Base-by-base conservation (phyloP, 371 early-diverging fungal genomes). In the Syncephalastrum monosporum region DNA sequence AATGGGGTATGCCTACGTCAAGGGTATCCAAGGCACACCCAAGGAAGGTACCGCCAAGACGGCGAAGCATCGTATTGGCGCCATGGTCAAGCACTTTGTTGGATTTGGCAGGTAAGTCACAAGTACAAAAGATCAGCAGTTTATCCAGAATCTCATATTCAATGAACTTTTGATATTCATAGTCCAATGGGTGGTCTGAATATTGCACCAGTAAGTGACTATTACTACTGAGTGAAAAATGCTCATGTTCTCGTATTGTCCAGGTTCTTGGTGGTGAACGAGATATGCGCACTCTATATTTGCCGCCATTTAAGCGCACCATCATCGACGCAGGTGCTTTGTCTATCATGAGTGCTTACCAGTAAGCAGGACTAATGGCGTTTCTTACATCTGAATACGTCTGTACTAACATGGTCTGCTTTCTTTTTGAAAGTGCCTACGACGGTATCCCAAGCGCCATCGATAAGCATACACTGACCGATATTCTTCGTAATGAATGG, bases 401-500 rank as follows among this genome's bases (percentile, higher is more conserved):
- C 44, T 14, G 47, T 41, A 16, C 24, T 45, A 7, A 42, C 19
- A 47, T 41, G n/a, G n/a, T n/a, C n/a, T n/a, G 24, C 27, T 21
- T 21, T 7, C 2, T 23, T 23, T 55, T 44, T 23, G 19, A 3
- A 24, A 64, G 64, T 44, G 46, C 64, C 6, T 64, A 64, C 23
- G 64, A 64, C 46, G 64, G 64, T 43, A 33, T 64, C 16, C 64
- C 64, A 3, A 38, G 56, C 16, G 59, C 59, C 14, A 51, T 56
- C 6, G 65, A 73, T 46, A 42, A 54, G 13, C 59, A 60, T 5
- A 23, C 60, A 33, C 47, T 75, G 53, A 76, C 67, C 33, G 59
- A 64, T 12, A 48, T 78, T 42, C 56, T 76, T n/a, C 70, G 75
- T 48, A 56, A 62, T 12, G 64, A 71, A 59, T 67, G 77, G 59